Percentiles rank a stretch among this genome's conserved stretches.
Conservation (phyloP, 345 rosid species). For the Stellera chamaejasme region DNA sequence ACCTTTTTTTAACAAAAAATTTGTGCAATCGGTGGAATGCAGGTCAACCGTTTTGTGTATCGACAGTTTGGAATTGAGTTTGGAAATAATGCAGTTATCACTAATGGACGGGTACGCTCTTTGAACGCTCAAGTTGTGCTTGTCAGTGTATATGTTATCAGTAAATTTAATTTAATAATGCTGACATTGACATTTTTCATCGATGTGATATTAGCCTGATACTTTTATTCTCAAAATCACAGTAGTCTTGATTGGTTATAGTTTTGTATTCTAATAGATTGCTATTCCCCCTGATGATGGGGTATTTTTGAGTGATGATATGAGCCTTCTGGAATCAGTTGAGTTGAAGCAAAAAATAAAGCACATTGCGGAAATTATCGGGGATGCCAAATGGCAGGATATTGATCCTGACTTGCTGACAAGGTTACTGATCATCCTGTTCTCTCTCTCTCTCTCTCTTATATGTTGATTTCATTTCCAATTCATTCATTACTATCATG, state of each 20-base stretch:
- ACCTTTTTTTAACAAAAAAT: not conserved
- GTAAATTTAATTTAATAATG: too few relatives aligned
- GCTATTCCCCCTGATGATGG: constrained; percentile 45
- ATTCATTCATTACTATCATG: too few relatives aligned
- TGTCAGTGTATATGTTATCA: too few relatives aligned
- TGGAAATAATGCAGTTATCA: constrained; percentile 64
- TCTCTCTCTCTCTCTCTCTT: too few relatives aligned
- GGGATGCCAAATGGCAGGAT: constrained; percentile 72
- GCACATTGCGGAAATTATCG: constrained; percentile 69
- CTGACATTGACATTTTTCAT: too few relatives aligned
- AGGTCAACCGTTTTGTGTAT: constrained; percentile 61
- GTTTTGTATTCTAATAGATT: constrained; percentile 35
- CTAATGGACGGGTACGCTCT: constrained; percentile 86
- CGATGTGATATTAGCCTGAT: too few relatives aligned
- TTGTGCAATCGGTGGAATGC: constrained; percentile 13
- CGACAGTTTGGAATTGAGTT: constrained; percentile 57
- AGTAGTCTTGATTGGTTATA: not conserved
- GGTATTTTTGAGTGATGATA: constrained; percentile 74
- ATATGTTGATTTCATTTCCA: not conserved
- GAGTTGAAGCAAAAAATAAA: constrained; percentile 80
- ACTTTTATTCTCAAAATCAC: constrained; percentile 1
- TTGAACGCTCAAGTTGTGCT: too few relatives aligned
- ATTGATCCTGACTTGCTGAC: constrained; percentile 81
- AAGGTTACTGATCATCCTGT: constrained; percentile 39
- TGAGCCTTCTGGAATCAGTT: constrained; percentile 77